These are phyloP conservation scores for Paraconiothyrium sp. DNA, from an alignment of 2,329 filamentous ascomycete species.

Conservation along the genomic window DNA sequence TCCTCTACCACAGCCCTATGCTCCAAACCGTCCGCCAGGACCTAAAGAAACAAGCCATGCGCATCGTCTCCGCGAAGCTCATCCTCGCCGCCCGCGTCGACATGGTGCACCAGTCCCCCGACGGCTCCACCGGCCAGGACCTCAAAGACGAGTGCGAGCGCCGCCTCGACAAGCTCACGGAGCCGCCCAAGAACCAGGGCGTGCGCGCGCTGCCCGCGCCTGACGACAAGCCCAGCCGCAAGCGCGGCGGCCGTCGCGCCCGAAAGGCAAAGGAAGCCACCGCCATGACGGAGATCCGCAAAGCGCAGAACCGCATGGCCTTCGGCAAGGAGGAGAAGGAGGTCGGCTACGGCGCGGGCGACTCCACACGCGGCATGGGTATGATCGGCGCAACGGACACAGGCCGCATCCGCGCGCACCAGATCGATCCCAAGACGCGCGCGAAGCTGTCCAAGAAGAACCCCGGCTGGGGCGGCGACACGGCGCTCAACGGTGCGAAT, in stretches of 20 bases:
- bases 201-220: slow-evolving; percentile 87
- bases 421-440: slow-evolving; percentile 91
- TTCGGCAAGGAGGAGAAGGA: slow-evolving; percentile 97
- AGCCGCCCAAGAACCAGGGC: slow-evolving; percentile 89
- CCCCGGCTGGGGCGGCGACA: slow-evolving; percentile 87
- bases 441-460: slow-evolving; percentile 95
- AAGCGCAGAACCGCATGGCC: slow-evolving; percentile 94
- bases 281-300: slow-evolving; percentile 95
- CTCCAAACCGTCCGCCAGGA: slow-evolving; percentile 86
- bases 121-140: slow-evolving; percentile 84
- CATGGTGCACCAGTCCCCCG: slow-evolving; percentile 79
- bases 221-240: slow-evolving; percentile 92
- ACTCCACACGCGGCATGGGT: slow-evolving; percentile 85
- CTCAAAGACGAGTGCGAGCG: slow-evolving; percentile 84
- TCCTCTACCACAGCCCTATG: slow-evolving; percentile 89
- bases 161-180: slow-evolving; percentile 89
- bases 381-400: slow-evolving; percentile 93
- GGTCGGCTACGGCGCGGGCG: slow-evolving; percentile 87
- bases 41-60: slow-evolving; percentile 90
- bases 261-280: slow-evolving; percentile 96
- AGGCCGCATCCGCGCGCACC: slow-evolving; percentile 85
- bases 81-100: slow-evolving; percentile 94
- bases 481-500: slow-evolving; percentile 55
- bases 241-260: slow-evolving; percentile 88
- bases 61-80: slow-evolving; percentile 92